phyloP scores from a whole-genome alignment of 768 basidiomycete species.

The Tubosaeta brunneosetosa region DNA sequence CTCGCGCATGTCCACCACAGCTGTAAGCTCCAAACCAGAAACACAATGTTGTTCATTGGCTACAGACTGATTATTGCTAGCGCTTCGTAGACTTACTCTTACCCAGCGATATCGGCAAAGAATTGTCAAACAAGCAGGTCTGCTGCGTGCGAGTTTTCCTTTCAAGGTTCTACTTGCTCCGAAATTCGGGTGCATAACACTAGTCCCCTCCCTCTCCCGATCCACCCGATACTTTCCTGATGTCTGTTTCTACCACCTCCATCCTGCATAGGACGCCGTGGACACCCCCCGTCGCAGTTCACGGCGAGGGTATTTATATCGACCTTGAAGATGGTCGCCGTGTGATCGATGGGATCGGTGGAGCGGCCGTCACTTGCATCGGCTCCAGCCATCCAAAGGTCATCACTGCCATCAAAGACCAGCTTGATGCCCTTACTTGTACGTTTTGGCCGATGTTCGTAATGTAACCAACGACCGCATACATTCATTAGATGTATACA shows the following conservation, averaged over 20 bases:
- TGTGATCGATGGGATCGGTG: conserved; percentile 78
- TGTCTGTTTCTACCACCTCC: conserved; percentile 22
- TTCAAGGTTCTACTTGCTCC: not conserved
- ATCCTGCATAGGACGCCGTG: conserved; percentile 72
- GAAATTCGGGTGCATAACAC: not conserved
- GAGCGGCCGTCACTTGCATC: conserved; percentile 78
- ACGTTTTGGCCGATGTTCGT: conserved; percentile 22
- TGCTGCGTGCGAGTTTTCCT: not conserved
- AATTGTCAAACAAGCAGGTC: too few relatives aligned
- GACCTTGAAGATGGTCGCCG: conserved; percentile 63
- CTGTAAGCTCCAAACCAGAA: too few relatives aligned
- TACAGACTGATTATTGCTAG: too few relatives aligned
- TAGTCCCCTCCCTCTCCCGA: not conserved
- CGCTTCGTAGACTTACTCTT: too few relatives aligned
- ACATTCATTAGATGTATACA: conserved; percentile 65
- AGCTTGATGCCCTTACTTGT: conserved; percentile 77
- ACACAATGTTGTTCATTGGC: too few relatives aligned
- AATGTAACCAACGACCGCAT: not conserved
- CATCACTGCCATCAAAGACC: conserved; percentile 69
- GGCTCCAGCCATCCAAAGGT: conserved; percentile 73
- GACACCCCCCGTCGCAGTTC: conserved; percentile 63
- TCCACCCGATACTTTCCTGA: not conserved
- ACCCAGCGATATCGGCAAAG: too few relatives aligned
- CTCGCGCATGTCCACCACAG: too few relatives aligned
- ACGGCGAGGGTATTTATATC: conserved; percentile 66